Conservation (phyloP, 257 asterid species). For the Jaltomata sinuosa region DNA sequence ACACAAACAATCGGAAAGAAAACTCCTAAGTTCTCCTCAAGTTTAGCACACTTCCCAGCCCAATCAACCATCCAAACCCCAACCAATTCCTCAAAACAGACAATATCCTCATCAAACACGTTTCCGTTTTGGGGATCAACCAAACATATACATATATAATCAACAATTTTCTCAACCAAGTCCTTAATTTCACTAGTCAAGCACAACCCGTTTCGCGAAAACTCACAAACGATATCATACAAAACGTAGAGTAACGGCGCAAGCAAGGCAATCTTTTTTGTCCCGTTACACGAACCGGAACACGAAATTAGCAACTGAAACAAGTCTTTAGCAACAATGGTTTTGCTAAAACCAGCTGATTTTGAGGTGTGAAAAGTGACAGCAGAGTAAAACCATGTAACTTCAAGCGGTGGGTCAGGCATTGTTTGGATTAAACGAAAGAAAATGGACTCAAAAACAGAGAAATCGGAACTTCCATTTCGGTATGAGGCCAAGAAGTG, state of each 20-base stretch:
- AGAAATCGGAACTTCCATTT: constrained; percentile 53
- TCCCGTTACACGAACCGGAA: constrained; percentile 38
- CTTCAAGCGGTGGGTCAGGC: constrained; percentile 85
- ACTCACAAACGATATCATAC: constrained; percentile 31
- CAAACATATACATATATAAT: constrained; percentile 34
- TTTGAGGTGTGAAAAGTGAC: constrained; percentile 50
- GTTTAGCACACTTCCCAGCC: constrained; percentile 30
- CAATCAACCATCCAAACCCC: constrained; percentile 66
- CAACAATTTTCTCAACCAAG: constrained; percentile 40
- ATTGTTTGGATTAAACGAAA: constrained; percentile 63
- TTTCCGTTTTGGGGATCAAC: constrained; percentile 26
- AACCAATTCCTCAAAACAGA: constrained; percentile 59
- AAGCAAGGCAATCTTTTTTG: constrained; percentile 54
- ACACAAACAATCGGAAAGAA: constrained; percentile 53
- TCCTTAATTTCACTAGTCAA: constrained; percentile 35
- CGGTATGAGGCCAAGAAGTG: constrained; percentile 49
- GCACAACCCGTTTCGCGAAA: constrained; percentile 12
- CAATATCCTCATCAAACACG: constrained; percentile 24
- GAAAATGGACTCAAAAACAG: constrained; percentile 66
- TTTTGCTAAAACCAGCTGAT: constrained; percentile 15
- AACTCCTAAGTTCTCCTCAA: constrained; percentile 34
- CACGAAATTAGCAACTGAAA: constrained; percentile 49
- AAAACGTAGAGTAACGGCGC: constrained; percentile 64
- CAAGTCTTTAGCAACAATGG: constrained; percentile 48
- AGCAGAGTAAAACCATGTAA: constrained; percentile 85